Evolutionary conservation across 768 basidiomycete genomes (phyloP), one percentile per base, ranked within the genome.

Genomic region (Phaeotremella fagi): DNA sequence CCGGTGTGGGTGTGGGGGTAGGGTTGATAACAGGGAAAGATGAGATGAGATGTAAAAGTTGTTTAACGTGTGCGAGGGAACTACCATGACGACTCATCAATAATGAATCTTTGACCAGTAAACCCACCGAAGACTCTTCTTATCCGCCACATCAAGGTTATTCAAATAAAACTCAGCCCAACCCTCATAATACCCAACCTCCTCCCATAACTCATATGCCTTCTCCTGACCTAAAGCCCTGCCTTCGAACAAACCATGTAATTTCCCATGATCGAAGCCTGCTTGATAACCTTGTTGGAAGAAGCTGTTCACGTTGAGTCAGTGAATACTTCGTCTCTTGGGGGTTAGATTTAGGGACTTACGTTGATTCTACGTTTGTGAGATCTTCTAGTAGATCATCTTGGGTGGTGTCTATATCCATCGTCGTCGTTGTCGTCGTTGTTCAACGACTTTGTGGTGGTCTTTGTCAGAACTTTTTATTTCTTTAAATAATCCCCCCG

Each of bases 201-300:
- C 94, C 73, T 97, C 92, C 90, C 91, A 97, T 75, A 95, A 84
- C 75, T 94, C 91, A 72, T 85, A 97, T 0, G 87, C 88, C 63
- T 94, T 91, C 63, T 90, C 86, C 50, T 84, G 80, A 1, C 91
- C 94, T 16, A 97, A 79, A 0, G 86, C 85, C 14, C 90, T 80
- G 7, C 94, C 94, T 72, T 99, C 90, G 56, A 90, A 89, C 23
- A 88, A 75, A 1, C 94, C 91, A 63, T 94, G 91, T 4, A 91
- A 82, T 35, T 84, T 80, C 1, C 94, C 94, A 72, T 97, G 94
- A 0, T 79, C 83, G 67, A 81, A 82, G 1, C 94, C 92, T 50
- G 85, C 84, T 54, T 79, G 63, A 69, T 86, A 86, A 7, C 92
- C 94, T 2, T 78, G 68, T 50, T 85, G 80, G 71, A 86, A 95